Conservation (phyloP, 805 yeast genomes). For the Wickerhamiella nectarea region DNA sequence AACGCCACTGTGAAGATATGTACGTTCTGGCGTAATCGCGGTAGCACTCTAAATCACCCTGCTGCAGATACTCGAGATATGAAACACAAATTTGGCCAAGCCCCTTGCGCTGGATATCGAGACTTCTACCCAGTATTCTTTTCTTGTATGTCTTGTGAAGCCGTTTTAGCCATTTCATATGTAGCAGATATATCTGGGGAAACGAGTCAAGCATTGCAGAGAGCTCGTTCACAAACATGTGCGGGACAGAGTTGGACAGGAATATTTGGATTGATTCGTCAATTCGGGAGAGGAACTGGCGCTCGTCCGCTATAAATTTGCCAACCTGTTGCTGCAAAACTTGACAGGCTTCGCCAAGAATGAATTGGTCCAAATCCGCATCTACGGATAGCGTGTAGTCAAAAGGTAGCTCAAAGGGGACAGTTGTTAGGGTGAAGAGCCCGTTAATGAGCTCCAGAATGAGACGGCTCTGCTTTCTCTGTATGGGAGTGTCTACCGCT, state of each 20-base stretch:
- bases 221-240: conserved; percentile 10
- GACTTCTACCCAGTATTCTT: conserved; percentile 7
- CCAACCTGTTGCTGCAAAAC: not conserved
- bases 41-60: conserved; percentile 13
- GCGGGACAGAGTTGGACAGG: conserved; percentile 8
- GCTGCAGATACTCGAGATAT: not conserved
- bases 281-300: conserved; percentile 7
- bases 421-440: not conserved
- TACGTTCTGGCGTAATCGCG: conserved; percentile 11
- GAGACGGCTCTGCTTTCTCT: not conserved
- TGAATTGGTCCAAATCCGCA: not conserved
- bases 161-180: conserved; percentile 11
- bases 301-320: conserved; percentile 11
- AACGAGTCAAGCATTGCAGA: conserved; percentile 13
- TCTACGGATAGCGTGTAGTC: too few relatives aligned
- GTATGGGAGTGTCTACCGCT: not conserved
- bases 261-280: conserved; percentile 14
- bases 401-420: too few relatives aligned
- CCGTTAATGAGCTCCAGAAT: not conserved
- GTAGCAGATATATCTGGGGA: conserved; percentile 18
- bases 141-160: conserved; percentile 12
- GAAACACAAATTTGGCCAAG: not conserved
- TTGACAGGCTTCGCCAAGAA: not conserved
- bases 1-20: conserved; percentile 7
- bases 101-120: conserved; percentile 7